Base-by-base conservation (phyloP, 108 stramenopile genomes). In the Pelagomonas calceolata region DNA sequence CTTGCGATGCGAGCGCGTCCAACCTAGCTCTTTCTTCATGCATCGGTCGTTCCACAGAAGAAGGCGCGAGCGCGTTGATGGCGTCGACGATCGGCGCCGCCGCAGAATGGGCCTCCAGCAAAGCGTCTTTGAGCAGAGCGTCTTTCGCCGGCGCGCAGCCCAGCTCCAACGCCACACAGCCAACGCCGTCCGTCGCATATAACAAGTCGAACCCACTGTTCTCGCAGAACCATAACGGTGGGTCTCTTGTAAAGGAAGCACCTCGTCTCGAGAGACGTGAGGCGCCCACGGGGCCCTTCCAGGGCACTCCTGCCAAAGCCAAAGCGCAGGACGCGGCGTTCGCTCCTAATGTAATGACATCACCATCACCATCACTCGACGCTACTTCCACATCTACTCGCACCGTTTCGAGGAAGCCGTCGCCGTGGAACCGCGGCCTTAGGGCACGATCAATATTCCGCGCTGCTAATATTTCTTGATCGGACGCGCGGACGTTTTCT, bases 281-380 rank as follows among this genome's bases (percentile, higher is more conserved):
- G 35, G 81, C 79, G 16, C 79, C 85, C 26, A 78, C 77, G 63
- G 85, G 85, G 29, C 85, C 85, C n/a, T 68, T 26, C 79, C 80
- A 86, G 29, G 83, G 85, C 15, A 80, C 68, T 46, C 74, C 68
- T 10, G 75, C 66, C 37, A 78, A 44, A 17, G 32, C 31, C n/a
- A 83, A 63, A 0, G 85, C 85, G 0, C 79, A 76, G 1, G 80
- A 78, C 7, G 83, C 80, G 36, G 81, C 76, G 68, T 80, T 82
- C 46, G 84, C 67, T n/a, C 76, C 79, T 5, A 85, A 36, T 5
- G 68, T 67, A n/a, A 71, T 71, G 4, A 76, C 72, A 45, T 82
- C 81, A 5, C 67, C 37, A 30, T 34, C 67, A n/a, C 70, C 70
- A 29, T 79, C 78, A 10, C 66, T 30, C 30, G 81, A 75, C 18